Conservation (phyloP, 2,329 filamentous ascomycete species). For the Pseudopithomyces maydicus region DNA sequence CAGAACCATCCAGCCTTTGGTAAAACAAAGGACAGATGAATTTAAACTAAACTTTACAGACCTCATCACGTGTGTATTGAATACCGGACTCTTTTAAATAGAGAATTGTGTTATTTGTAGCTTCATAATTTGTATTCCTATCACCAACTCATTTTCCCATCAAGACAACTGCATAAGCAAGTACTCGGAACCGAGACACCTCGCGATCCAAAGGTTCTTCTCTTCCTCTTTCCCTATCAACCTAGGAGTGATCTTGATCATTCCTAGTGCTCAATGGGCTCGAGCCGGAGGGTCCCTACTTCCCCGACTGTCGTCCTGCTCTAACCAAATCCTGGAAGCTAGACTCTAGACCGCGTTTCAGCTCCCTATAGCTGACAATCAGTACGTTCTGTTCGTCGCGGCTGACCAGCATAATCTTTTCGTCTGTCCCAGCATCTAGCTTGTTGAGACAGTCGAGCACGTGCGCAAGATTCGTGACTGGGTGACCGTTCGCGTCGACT, state of each 20-base stretch:
- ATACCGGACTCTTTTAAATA: neutral
- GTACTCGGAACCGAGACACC: neutral
- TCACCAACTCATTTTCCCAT: neutral
- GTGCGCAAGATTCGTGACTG: conserved; percentile 85
- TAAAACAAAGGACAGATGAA: neutral
- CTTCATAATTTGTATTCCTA: neutral
- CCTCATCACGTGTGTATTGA: no score
- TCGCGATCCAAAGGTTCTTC: neutral
- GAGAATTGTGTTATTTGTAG: conserved; percentile 4
- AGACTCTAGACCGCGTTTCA: conserved; percentile 69
- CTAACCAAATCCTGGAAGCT: conserved; percentile 62
- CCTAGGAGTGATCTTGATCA: neutral
- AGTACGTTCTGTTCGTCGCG: conserved; percentile 90
- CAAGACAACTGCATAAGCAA: conserved; percentile 6
- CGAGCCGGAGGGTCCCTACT: conserved; percentile 21
- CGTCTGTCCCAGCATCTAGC: conserved; percentile 85
- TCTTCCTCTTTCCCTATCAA: neutral
- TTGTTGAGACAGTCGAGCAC: conserved; percentile 88
- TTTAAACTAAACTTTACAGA: no score
- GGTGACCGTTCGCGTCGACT: conserved; percentile 81
- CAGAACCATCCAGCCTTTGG: no score
- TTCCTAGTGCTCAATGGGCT: conserved; percentile 7
- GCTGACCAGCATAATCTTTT: conserved; percentile 83
- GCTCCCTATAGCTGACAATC: conserved; percentile 86
- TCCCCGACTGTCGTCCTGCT: conserved; percentile 36